These are phyloP conservation scores for Williopsis jadinii DNA, from an alignment of 1,139 yeast genomes.

Conservation along the genomic window DNA sequence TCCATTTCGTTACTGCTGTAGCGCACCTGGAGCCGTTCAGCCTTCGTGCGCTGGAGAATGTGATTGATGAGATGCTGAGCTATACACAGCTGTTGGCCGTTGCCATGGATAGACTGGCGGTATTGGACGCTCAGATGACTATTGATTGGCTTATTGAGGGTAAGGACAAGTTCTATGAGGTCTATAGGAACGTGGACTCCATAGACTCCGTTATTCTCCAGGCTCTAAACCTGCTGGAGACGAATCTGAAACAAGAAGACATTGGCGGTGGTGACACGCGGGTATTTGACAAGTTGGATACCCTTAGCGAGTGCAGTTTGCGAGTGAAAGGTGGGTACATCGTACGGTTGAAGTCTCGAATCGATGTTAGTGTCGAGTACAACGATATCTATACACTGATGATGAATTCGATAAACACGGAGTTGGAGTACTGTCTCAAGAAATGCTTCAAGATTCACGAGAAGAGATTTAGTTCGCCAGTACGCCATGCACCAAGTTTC, in stretches of 20 bases:
- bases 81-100: constrained; percentile 14
- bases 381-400: constrained; percentile 49
- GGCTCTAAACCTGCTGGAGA: constrained; percentile 33
- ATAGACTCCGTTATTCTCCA: constrained; percentile 43
- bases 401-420: constrained; percentile 43
- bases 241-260: constrained; percentile 14
- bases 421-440: constrained; percentile 41
- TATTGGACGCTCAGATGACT: constrained; percentile 3
- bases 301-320: constrained; percentile 20
- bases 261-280: constrained; percentile 11
- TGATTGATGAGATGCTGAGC: constrained; percentile 16
- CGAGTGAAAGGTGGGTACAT: constrained; percentile 30
- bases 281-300: constrained; percentile 25
- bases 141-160: constrained; percentile 48
- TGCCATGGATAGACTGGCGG: constrained; percentile 7
- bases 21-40: constrained; percentile 21
- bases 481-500: constrained; percentile 33
- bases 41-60: constrained; percentile 11
- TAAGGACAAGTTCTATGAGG: constrained; percentile 33
- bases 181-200: constrained; percentile 33
- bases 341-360: constrained; percentile 33
- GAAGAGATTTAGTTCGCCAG: constrained; percentile 35
- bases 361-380: constrained; percentile 52
- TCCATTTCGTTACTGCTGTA: constrained; percentile 19
- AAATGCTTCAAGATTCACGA: constrained; percentile 35